Base-by-base conservation (phyloP, 805 yeast genomes). In the Candida boidinii region DNA sequence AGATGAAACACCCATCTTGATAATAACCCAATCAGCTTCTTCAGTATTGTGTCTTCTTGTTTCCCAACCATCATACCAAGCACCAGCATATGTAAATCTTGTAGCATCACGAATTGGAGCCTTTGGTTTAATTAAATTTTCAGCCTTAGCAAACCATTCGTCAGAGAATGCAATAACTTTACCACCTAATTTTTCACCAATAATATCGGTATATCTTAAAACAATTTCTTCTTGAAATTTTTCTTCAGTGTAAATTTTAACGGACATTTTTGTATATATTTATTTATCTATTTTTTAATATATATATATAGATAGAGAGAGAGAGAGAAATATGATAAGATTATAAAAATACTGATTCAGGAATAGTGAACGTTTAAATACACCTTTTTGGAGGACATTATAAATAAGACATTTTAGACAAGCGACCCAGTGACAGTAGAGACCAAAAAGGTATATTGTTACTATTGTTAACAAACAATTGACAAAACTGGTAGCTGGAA, bases 1-100 rank as follows among this genome's bases (percentile, higher is more conserved):
- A 19, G 81, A 68, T 2, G 83, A 64, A 15, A 88, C 96, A 14
- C 97, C 97, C 54, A 85, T 65, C 52, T 74, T 71, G 54, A 88
- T 60, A 19, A 84, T 64, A 14, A 84, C 96, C 86, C 92, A 90
- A 53, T 90, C 98, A 26, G 82, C 81, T 35, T 75, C 85, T 35
- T 66, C 83, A 1, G 74, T 60, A 56, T 90, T 90, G 65, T 90
- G 98, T 59, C 98, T 72, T 54, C 96, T 70, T 10, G 97, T 90
- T 58, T 90, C 97, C 97, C 97, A 90, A 16, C 98, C 98, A 46
- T 90, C 98, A 53, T 85, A 90, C 96, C 96, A 90, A 4, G 95
- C 95, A 32, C 97, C 97, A 3, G 88, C 73, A 38, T 72, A 81
- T 2, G 79, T 74, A 56, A 86, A 88, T 46, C 72, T 68, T 19